These are phyloP conservation scores for Pseudisothecium myosuroides DNA, from an alignment of 225 moss, liverwort and hornwort genomes.

Conservation along the genomic window DNA sequence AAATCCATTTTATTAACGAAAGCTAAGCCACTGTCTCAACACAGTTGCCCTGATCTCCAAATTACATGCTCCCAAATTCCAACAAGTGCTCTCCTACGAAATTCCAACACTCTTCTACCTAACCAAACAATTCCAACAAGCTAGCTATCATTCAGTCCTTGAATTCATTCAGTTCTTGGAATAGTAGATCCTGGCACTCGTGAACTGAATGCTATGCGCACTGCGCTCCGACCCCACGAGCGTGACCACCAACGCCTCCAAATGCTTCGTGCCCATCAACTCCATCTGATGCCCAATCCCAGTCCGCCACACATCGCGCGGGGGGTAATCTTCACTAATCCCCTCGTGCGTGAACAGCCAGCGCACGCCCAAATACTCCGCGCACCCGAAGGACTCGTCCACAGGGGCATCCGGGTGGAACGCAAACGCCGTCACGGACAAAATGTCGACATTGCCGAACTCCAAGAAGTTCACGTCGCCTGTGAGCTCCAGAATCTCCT, in stretches of 20 bases:
- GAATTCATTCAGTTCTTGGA: neutral
- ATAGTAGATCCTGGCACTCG: neutral
- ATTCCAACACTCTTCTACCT: neutral
- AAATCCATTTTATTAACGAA: no score
- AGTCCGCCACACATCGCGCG: neutral
- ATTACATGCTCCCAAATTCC: neutral
- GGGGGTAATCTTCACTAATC: neutral
- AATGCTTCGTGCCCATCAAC: neutral
- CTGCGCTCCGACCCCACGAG: neutral
- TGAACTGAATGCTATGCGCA: neutral
- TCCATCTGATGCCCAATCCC: neutral
- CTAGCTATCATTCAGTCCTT: neutral
- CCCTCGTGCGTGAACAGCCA: neutral
- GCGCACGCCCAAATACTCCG: neutral
- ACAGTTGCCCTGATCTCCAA: neutral
- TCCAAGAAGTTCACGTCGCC: neutral
- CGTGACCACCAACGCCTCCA: neutral
- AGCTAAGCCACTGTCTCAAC: no score
- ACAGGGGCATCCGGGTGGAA: neutral
- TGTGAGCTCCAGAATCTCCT: conserved; percentile 5
- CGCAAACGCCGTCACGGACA: neutral
- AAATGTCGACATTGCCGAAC: neutral
- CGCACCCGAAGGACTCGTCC: neutral
- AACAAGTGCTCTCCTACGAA: neutral
- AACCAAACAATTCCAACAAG: neutral